Evolutionary conservation across 2,329 filamentous ascomycete genomes (phyloP).

Genomic region (Diaporthe humulicola): DNA sequence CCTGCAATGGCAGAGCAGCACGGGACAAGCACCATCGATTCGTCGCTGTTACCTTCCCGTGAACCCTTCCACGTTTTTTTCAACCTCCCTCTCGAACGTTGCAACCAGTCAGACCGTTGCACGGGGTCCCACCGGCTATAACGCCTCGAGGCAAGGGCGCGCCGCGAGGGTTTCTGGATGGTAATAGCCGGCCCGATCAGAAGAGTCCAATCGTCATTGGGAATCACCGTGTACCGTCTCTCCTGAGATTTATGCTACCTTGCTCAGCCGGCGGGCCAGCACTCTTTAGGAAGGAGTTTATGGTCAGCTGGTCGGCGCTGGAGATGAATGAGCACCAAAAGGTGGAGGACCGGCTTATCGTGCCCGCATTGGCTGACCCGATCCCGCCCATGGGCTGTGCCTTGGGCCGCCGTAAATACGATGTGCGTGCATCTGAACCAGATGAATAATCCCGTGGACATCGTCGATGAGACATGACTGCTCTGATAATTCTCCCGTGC

Average conservation of each 20-base stretch:
- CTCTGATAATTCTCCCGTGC: slow-evolving; percentile 2
- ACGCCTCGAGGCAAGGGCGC: not conserved
- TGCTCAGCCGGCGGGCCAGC: slow-evolving; percentile 7
- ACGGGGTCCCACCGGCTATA: slow-evolving; percentile 2
- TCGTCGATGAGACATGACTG: slow-evolving; percentile 8
- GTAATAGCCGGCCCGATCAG: slow-evolving; percentile 14
- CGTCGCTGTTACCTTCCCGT: not conserved
- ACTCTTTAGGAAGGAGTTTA: slow-evolving; percentile 33
- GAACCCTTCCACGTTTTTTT: not conserved
- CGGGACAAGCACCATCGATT: not conserved
- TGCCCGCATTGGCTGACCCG: slow-evolving; percentile 10
- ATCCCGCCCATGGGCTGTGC: not conserved
- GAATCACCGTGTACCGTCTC: not conserved
- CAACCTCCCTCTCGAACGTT: not conserved
- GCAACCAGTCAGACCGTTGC: not conserved
- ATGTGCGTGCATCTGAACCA: not conserved
- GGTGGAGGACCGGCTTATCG: slow-evolving; percentile 14
- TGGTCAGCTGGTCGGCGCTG: slow-evolving; percentile 13
- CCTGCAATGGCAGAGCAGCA: not conserved
- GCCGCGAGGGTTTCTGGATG: not conserved
- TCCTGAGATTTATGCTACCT: slow-evolving; percentile 1
- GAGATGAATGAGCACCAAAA: not conserved
- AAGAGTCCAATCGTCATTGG: slow-evolving; percentile 28
- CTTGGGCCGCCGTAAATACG: slow-evolving; percentile 2
- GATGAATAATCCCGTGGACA: not conserved